A percentile compares a stretch with the other conserved stretches of the same genome.
Conservation (phyloP, 129 eudicot species). For the Artemisia annua region DNA sequence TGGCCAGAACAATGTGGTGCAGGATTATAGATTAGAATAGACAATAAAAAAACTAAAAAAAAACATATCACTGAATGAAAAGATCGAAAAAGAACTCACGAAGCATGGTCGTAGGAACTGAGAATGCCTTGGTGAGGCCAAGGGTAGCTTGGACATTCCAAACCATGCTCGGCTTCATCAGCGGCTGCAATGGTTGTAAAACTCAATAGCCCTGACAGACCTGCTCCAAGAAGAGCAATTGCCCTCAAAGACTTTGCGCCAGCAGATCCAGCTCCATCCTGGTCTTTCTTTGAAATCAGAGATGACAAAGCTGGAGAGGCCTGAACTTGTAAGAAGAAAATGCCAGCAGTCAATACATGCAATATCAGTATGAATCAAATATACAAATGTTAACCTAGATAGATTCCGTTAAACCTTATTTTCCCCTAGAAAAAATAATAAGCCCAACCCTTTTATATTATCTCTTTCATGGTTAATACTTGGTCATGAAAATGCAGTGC, state of each 20-base stretch:
- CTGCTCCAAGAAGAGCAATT: conserved; percentile 85
- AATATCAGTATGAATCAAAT: not conserved
- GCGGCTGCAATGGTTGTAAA: conserved; percentile 76
- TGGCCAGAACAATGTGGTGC: conserved; percentile 10
- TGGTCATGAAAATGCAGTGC: not conserved
- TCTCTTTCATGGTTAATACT: not conserved
- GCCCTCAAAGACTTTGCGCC: conserved; percentile 68
- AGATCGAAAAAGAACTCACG: conserved; percentile 52
- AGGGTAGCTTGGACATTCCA: conserved; percentile 76
- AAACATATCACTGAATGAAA: conserved; percentile 7
- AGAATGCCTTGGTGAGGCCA: conserved; percentile 98
- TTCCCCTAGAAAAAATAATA: too few species aligned
- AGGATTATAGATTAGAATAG: not conserved
- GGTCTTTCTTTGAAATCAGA: conserved; percentile 56
- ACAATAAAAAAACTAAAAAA: not conserved
- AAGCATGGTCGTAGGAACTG: conserved; percentile 89
- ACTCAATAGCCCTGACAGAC: conserved; percentile 74
- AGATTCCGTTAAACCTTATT: too few species aligned
- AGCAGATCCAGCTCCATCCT: conserved; percentile 59
- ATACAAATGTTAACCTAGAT: not conserved
- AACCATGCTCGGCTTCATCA: conserved; percentile 96
- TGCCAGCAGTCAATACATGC: conserved; percentile 17
- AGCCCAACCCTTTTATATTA: not conserved
- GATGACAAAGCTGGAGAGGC: conserved; percentile 70
- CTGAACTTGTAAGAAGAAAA: conserved; percentile 32